Evolutionary conservation across 202 grass and related monocot genomes (phyloP).

Genomic region (Carex arenaria): DNA sequence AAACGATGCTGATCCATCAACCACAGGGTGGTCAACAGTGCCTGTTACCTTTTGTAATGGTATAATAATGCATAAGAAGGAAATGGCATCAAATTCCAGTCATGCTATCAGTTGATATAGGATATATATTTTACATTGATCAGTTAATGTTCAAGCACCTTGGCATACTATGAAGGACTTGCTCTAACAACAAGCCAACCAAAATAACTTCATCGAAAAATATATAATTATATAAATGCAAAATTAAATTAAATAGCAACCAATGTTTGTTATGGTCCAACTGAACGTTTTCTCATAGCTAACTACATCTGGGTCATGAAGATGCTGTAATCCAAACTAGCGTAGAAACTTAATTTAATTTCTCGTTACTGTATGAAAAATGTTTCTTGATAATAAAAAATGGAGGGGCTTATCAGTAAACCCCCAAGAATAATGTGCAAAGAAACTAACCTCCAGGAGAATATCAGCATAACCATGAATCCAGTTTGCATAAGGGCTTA

Average conservation of each 20-base stretch:
- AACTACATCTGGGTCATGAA: neutral
- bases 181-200: neutral
- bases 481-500: constrained; percentile 88
- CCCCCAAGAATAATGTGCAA: constrained; percentile 1
- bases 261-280: neutral
- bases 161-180: neutral
- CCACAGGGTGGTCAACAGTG: constrained; percentile 88
- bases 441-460: constrained; percentile 65
- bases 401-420: neutral
- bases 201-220: neutral
- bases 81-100: neutral
- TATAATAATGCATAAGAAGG: constrained; percentile 18
- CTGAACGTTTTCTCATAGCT: neutral
- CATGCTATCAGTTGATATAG: neutral
- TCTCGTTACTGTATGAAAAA: neutral
- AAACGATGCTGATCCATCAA: constrained; percentile 97
- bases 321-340: neutral
- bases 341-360: neutral
- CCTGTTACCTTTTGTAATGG: constrained; percentile 71
- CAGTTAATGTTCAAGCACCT: neutral
- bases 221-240: neutral
- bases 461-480: constrained; percentile 97
- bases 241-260: neutral
- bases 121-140: neutral
- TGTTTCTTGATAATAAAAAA: neutral